Evolutionary conservation across 352 stramenopile species (phyloP), one percentile per base, ranked within the genome.

Genomic region (Phytophthora cajani): DNA sequence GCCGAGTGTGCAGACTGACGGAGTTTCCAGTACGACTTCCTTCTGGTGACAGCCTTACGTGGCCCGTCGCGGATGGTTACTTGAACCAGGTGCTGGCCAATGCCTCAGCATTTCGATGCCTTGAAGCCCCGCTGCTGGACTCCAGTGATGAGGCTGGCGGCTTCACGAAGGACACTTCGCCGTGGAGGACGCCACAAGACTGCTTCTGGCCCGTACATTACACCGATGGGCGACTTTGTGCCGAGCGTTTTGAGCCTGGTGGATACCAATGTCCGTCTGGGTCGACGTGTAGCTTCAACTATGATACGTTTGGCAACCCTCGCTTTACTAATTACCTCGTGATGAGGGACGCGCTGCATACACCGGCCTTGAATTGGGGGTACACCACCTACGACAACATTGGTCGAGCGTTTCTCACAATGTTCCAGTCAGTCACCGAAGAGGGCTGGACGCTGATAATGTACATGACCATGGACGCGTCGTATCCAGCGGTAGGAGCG

Each of bases 331-430:
- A 71, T 23, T 5, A 64, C 0, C 57, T 62, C 0, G 80, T 81
- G 11, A 89, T 80, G 69, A 54, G 83, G 2, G 49, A 78, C n/a
- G 81, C 75, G 5, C 63, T 86, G 3, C 95, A 92, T 66, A 71
- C 64, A 11, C 38, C 57, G 0, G 64, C 70, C 9, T 56, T 97
- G 0, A 93, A 98, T 57, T 98, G 78, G 67, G 95, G 95, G 0
- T 97, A 93, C 60, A 97, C 92, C 0, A 92, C 73, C 23, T 99
- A 98, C 67, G 94, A 99, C 77, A 87, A 96, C 64, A 91, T 98
- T 51, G 71, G 75, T 6, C 81, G 61, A n/a, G 85, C 93, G 10
- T 96, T 98, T 44, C 74, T 98, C 23, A 96, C 91, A 2, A 96
- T 98, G 33, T 97, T 98, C 67, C 92, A 98, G 75, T 74, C 84